phyloP scores from a whole-genome alignment of 2,329 filamentous ascomycete species.

The Talaromyces sp. region DNA sequence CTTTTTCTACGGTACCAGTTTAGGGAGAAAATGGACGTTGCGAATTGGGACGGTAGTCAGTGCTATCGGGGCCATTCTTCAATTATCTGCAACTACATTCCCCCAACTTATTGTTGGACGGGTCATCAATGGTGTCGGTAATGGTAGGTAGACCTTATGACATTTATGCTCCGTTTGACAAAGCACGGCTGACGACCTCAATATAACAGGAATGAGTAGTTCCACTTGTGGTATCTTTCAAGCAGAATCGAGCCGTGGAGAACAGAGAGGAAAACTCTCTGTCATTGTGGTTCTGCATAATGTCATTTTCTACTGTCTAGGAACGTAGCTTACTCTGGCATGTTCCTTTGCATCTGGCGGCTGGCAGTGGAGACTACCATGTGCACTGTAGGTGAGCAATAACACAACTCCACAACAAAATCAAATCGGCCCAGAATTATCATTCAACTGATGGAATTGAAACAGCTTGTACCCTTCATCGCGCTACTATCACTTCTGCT shows the following conservation, averaged over 20 bases:
- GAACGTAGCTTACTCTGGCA: constrained; percentile 40
- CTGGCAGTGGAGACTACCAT: constrained; percentile 26
- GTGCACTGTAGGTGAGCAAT: constrained; percentile 52
- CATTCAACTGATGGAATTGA: background rate
- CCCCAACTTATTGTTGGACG: constrained; percentile 54
- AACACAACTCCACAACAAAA: constrained; percentile 23
- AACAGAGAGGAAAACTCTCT: constrained; percentile 56
- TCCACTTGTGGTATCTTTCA: background rate
- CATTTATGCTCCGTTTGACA: constrained; percentile 26
- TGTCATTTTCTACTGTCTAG: constrained; percentile 27
- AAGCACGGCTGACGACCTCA: background rate
- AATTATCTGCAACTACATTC: constrained; percentile 27
- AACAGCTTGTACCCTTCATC: constrained; percentile 38
- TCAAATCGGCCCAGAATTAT: too few relatives aligned
- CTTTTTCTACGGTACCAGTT: constrained; percentile 23
- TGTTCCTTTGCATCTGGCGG: constrained; percentile 26
- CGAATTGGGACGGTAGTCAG: constrained; percentile 19
- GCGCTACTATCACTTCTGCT: constrained; percentile 38
- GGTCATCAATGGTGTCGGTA: constrained; percentile 54
- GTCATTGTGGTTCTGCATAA: constrained; percentile 48
- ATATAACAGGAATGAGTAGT: background rate
- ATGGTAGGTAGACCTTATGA: constrained; percentile 54
- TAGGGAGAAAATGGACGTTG: constrained; percentile 27
- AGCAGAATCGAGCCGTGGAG: constrained; percentile 45
- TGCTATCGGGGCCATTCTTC: background rate